Evolutionary conservation across 2,329 filamentous ascomycete species (phyloP).

Genomic region (Arthrobotrys pseudoclavata): DNA sequence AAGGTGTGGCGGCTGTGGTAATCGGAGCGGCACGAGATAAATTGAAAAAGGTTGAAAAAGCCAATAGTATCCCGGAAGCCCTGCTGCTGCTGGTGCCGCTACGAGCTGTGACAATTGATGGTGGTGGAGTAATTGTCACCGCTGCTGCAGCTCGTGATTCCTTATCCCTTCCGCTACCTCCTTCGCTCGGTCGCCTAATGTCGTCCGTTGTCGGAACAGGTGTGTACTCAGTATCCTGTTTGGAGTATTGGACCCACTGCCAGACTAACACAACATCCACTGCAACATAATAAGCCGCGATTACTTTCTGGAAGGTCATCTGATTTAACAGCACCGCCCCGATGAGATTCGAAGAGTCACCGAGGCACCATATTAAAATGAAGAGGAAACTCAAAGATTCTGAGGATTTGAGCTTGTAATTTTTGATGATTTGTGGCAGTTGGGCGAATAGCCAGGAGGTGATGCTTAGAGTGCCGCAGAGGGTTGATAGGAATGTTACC

Average conservation of each 20-base stretch:
- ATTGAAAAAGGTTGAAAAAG: slow-evolving; percentile 47
- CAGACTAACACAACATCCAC: slow-evolving; percentile 75
- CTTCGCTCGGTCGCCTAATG: slow-evolving; percentile 65
- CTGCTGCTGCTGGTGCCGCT: neutral
- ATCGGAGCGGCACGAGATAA: slow-evolving; percentile 47
- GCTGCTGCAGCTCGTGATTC: slow-evolving; percentile 27
- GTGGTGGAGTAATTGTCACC: slow-evolving; percentile 19
- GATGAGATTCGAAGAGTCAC: slow-evolving; percentile 73
- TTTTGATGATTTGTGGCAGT: slow-evolving; percentile 78
- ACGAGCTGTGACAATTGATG: slow-evolving; percentile 16
- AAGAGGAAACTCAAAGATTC: slow-evolving; percentile 77
- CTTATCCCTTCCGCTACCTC: slow-evolving; percentile 48
- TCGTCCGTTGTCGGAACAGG: slow-evolving; percentile 62
- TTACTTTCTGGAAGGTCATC: slow-evolving; percentile 76
- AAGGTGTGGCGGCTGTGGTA: neutral
- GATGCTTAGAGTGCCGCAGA: slow-evolving; percentile 75
- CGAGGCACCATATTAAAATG: slow-evolving; percentile 76
- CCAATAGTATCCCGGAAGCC: slow-evolving; percentile 35
- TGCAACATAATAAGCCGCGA: slow-evolving; percentile 76
- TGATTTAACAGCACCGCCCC: slow-evolving; percentile 76
- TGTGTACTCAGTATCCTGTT: slow-evolving; percentile 62
- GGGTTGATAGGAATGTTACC: slow-evolving; percentile 74
- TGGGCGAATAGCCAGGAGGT: slow-evolving; percentile 78
- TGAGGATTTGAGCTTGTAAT: slow-evolving; percentile 75
- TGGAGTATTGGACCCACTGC: slow-evolving; percentile 77